Conservation (phyloP, 352 stramenopile genomes). For the Phytopythium mirpurense region DNA sequence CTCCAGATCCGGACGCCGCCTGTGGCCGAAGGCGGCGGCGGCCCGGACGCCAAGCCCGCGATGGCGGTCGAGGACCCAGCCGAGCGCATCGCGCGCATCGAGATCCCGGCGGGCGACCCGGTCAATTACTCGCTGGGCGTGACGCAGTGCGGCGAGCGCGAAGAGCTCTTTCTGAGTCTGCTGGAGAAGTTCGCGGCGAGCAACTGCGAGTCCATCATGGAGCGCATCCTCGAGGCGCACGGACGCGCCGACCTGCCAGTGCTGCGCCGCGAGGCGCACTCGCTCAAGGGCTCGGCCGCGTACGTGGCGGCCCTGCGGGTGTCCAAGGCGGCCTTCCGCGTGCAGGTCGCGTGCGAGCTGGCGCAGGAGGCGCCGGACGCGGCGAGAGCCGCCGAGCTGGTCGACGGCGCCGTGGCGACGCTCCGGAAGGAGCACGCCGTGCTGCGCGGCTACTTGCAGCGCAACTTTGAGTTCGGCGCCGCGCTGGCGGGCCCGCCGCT, state of each 20-base stretch:
- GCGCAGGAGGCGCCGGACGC: slow-evolving; percentile 36
- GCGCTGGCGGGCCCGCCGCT: background rate
- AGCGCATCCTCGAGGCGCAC: slow-evolving; percentile 63
- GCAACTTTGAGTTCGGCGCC: slow-evolving; percentile 73
- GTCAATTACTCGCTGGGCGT: slow-evolving; percentile 78
- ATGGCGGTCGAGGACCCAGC: background rate
- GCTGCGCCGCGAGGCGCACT: slow-evolving; percentile 72
- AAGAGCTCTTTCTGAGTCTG: slow-evolving; percentile 77
- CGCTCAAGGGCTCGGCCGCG: slow-evolving; percentile 82
- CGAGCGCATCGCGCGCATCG: slow-evolving; percentile 20
- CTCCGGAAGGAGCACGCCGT: slow-evolving; percentile 63
- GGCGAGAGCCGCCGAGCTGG: slow-evolving; percentile 14
- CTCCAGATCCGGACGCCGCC: slow-evolving; percentile 31
- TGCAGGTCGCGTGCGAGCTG: slow-evolving; percentile 73
- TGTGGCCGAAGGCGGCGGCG: slow-evolving; percentile 7
- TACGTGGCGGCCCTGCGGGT: slow-evolving; percentile 82
- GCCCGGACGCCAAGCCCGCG: background rate
- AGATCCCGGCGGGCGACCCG: slow-evolving; percentile 72
- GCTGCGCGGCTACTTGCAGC: slow-evolving; percentile 66
- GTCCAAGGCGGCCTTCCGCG: slow-evolving; percentile 74
- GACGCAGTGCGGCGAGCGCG: slow-evolving; percentile 75
- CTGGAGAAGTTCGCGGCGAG: slow-evolving; percentile 74
- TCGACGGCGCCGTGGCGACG: slow-evolving; percentile 34
- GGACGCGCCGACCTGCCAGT: slow-evolving; percentile 46
- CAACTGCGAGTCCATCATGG: slow-evolving; percentile 74